phyloP scores from a whole-genome alignment of 2,329 filamentous ascomycete species.

The Ophiobolus disseminans region DNA sequence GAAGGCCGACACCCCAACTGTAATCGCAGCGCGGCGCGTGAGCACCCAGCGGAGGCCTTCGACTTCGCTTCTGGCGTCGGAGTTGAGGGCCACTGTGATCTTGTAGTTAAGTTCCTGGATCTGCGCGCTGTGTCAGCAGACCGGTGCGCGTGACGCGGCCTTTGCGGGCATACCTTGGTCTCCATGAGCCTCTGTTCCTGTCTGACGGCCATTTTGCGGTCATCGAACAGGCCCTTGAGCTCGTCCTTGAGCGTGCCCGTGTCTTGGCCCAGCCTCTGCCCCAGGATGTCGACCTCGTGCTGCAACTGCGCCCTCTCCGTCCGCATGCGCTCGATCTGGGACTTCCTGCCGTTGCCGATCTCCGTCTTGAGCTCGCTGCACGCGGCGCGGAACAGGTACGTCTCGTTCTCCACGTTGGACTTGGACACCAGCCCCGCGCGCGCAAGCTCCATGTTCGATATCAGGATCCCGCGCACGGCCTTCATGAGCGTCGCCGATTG shows the following conservation, averaged over 20 bases:
- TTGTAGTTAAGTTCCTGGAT: conserved; percentile 97
- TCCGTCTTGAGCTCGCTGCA: conserved; percentile 92
- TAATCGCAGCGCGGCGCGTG: conserved; percentile 68
- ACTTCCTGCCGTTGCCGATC: conserved; percentile 77
- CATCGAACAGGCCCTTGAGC: conserved; percentile 94
- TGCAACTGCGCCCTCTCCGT: conserved; percentile 85
- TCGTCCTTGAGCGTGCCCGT: conserved; percentile 82
- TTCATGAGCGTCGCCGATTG: conserved; percentile 93
- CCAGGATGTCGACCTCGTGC: conserved; percentile 93
- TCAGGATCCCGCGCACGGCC: conserved; percentile 78
- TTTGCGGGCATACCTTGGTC: conserved; percentile 73
- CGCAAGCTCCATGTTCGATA: conserved; percentile 80
- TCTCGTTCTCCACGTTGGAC: conserved; percentile 92
- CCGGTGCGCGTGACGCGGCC: no score
- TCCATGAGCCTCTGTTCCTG: conserved; percentile 88
- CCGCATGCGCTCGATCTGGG: conserved; percentile 80
- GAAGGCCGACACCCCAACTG: conserved; percentile 58
- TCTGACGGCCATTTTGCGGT: conserved; percentile 88
- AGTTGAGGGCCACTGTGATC: conserved; percentile 88
- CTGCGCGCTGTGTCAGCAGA: conserved; percentile 49
- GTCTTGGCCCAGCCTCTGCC: conserved; percentile 85
- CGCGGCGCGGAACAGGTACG: conserved; percentile 91
- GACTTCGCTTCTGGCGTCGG: conserved; percentile 89
- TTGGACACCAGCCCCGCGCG: conserved; percentile 84
- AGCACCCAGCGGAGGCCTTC: conserved; percentile 89